Percentiles rank a stretch among this genome's conserved stretches.
Conservation (phyloP, 805 yeast species). For the Groenewaldozyma salmanticensis region DNA sequence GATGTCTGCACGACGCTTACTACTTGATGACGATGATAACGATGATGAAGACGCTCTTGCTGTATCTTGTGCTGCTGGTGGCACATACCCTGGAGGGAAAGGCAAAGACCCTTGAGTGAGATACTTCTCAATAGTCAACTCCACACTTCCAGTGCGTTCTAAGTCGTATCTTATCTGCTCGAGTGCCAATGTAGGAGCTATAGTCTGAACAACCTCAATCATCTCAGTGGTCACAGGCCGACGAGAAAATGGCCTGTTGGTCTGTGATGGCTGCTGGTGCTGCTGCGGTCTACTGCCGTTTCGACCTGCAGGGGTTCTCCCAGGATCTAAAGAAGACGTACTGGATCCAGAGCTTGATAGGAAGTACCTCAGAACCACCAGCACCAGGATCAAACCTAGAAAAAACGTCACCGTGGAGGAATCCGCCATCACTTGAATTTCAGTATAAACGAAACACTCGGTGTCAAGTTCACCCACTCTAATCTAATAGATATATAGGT, state of each 20-base stretch:
- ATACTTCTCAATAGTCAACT: slow-evolving; percentile 64
- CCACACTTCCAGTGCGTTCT: slow-evolving; percentile 59
- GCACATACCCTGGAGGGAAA: slow-evolving; percentile 14
- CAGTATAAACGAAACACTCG: too few species aligned
- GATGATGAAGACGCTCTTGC: slow-evolving; percentile 7
- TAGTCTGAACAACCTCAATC: slow-evolving; percentile 76
- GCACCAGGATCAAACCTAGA: slow-evolving; percentile 15
- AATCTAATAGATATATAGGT: too few species aligned
- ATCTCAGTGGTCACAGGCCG: slow-evolving; percentile 36
- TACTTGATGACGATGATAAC: slow-evolving; percentile 5
- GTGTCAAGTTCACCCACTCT: too few species aligned
- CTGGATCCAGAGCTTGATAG: slow-evolving; percentile 6
- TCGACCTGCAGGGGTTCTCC: slow-evolving; percentile 1
- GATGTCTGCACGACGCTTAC: slow-evolving; percentile 1
- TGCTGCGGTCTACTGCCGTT: slow-evolving; percentile 1
- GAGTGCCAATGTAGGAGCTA: slow-evolving; percentile 63
- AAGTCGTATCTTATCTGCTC: slow-evolving; percentile 69
- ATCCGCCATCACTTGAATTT: slow-evolving; percentile 6
- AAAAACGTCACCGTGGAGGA: slow-evolving; percentile 15
- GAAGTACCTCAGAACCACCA: slow-evolving; percentile 16
- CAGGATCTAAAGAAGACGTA: slow-evolving; percentile 1
- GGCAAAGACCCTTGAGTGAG: slow-evolving; percentile 55
- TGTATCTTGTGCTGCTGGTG: slow-evolving; percentile 6
- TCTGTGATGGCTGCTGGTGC: slow-evolving; percentile 1
- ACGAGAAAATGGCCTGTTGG: slow-evolving; percentile 9